A percentile compares a stretch with the other conserved stretches of the same genome.
phyloP scores from a whole-genome alignment of 1,284 basidiomycete genomes.

The Austroboletus rostrupii region DNA sequence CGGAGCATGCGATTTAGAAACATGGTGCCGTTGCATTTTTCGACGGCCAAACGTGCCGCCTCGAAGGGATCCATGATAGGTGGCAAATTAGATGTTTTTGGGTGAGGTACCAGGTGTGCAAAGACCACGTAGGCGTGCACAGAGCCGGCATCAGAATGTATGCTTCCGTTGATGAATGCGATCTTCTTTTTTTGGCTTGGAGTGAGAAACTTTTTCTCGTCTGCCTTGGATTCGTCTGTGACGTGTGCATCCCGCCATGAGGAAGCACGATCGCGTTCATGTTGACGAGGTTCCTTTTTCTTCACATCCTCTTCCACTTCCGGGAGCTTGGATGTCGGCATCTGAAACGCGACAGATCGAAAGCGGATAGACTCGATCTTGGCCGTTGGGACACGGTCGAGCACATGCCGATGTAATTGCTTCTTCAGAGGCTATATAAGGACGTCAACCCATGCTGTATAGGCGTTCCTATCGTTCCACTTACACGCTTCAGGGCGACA shows the following conservation, averaged over 20 bases:
- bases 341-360: conserved; percentile 84
- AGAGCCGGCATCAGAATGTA: conserved; percentile 67
- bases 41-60: conserved; percentile 61
- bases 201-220: conserved; percentile 69
- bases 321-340: conserved; percentile 65
- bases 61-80: conserved; percentile 67
- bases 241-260: conserved; percentile 62
- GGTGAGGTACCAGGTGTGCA: conserved; percentile 55
- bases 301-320: conserved; percentile 32
- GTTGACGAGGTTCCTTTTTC: conserved; percentile 39
- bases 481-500: conserved; percentile 72
- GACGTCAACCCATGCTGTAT: background rate
- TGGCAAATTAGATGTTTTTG: conserved; percentile 48
- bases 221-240: conserved; percentile 40
- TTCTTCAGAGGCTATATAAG: conserved; percentile 54
- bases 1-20: conserved; percentile 78
- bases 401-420: conserved; percentile 68
- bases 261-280: conserved; percentile 57
- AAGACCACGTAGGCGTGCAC: conserved; percentile 89
- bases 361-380: conserved; percentile 90
- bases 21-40: conserved; percentile 63
- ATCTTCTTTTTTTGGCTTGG: conserved; percentile 90
- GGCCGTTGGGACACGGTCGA: conserved; percentile 62
- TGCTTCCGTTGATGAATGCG: conserved; percentile 89
- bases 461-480: conserved; percentile 11